Evolutionary conservation across 108 stramenopile species (phyloP).

Genomic region (Skeletonema potamos): DNA sequence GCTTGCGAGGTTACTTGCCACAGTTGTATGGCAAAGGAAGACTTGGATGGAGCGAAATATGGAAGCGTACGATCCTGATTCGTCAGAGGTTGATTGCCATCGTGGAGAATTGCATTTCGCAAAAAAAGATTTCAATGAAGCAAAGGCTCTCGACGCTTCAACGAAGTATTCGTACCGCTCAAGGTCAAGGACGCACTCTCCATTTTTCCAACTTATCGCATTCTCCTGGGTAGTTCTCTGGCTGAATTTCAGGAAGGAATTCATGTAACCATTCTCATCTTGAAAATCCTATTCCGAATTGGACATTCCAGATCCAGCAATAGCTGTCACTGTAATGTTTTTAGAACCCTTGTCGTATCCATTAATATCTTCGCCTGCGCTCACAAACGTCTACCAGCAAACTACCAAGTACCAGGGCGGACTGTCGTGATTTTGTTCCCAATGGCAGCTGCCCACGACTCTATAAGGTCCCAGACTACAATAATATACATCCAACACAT

Average conservation of each 20-base stretch:
- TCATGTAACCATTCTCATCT: conserved; percentile 70
- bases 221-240: conserved; percentile 48
- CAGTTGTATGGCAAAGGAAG: conserved; percentile 78
- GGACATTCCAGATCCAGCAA: no score
- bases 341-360: not conserved
- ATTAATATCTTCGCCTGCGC: conserved; percentile 11
- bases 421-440: conserved; percentile 34
- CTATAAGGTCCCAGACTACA: conserved; percentile 58
- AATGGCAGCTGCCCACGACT: conserved; percentile 71
- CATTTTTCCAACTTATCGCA: conserved; percentile 67
- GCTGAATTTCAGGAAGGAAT: conserved; percentile 69
- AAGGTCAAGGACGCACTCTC: conserved; percentile 81
- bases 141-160: conserved; percentile 74
- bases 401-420: conserved; percentile 32
- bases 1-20: conserved; percentile 81
- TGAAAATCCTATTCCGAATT: conserved; percentile 70
- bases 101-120: conserved; percentile 86
- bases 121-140: conserved; percentile 64
- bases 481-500: conserved; percentile 70
- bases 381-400: conserved; percentile 37
- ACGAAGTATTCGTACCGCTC: conserved; percentile 91
- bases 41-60: conserved; percentile 67
- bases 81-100: conserved; percentile 88
- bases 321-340: no score
- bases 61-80: conserved; percentile 63